phyloP scores from a whole-genome alignment of 495 filamentous ascomycete genomes.

The Bacidia gigantensis region DNA sequence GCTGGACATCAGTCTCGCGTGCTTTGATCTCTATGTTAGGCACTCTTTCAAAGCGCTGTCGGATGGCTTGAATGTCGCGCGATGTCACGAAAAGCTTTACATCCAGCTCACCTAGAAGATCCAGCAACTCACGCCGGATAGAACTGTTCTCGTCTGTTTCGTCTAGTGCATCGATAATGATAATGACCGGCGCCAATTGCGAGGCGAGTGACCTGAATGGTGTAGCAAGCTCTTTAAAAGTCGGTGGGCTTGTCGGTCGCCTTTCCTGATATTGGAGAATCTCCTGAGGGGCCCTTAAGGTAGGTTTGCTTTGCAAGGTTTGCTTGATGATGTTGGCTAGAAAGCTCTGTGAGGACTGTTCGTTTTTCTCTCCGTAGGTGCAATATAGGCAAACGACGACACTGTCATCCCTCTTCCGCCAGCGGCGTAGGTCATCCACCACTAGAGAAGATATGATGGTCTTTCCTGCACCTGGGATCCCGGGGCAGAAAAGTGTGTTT shows the following conservation, averaged over 20 bases:
- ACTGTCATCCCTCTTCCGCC: background rate
- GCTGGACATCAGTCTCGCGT: slow-evolving; percentile 17
- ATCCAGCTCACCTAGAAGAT: slow-evolving; percentile 7
- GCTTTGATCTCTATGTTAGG: slow-evolving; percentile 20
- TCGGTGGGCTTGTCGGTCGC: no score
- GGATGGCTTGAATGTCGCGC: slow-evolving; percentile 15
- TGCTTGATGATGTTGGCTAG: slow-evolving; percentile 9
- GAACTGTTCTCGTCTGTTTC: slow-evolving; percentile 18
- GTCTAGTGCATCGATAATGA: slow-evolving; percentile 31
- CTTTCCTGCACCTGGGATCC: slow-evolving; percentile 31
- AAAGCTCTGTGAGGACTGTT: background rate
- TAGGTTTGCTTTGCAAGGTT: background rate
- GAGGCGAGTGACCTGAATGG: no score
- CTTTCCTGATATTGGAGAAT: background rate
- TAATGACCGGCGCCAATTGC: no score
- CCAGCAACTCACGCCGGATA: slow-evolving; percentile 6
- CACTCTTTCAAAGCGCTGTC: slow-evolving; percentile 8
- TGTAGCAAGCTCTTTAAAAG: no score
- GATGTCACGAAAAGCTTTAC: slow-evolving; percentile 22
- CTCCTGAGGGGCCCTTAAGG: background rate
- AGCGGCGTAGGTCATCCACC: slow-evolving; percentile 19
- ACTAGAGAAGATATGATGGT: slow-evolving; percentile 28
- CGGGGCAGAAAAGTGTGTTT: slow-evolving; percentile 31
- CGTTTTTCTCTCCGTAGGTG: background rate
- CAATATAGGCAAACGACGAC: slow-evolving; percentile 3